phyloP scores from a whole-genome alignment of 495 filamentous ascomycete species.

The Pseudomonodictys pantanalensis region DNA sequence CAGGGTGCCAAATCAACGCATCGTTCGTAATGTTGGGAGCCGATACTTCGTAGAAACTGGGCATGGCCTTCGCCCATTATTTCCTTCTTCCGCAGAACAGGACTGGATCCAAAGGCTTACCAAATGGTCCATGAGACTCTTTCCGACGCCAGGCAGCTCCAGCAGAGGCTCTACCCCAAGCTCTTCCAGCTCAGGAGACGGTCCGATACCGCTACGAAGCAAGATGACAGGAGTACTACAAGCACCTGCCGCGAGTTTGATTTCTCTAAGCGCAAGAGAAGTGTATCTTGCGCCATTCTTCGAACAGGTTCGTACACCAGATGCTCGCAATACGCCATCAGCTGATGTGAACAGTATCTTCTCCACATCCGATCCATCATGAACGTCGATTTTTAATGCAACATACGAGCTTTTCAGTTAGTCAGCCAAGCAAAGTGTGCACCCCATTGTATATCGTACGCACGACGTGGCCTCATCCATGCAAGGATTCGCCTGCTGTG shows the following conservation, averaged over 20 bases:
- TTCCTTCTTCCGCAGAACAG: not conserved
- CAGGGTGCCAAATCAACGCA: not conserved
- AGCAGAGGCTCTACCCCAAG: slow-evolving; percentile 9
- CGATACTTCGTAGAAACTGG: slow-evolving; percentile 52
- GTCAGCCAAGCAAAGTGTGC: not conserved
- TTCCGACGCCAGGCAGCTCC: slow-evolving; percentile 14
- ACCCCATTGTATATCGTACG: not conserved
- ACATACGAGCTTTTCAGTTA: not conserved
- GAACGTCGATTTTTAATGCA: not conserved
- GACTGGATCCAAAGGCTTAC: not conserved
- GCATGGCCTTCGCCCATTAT: slow-evolving; percentile 1
- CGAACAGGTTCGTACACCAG: not conserved
- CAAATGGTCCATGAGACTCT: slow-evolving; percentile 24
- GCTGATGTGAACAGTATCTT: not conserved
- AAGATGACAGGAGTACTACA: slow-evolving; percentile 8
- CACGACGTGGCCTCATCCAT: slow-evolving; percentile 5
- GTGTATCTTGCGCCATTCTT: not conserved
- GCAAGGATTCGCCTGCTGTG: slow-evolving; percentile 33
- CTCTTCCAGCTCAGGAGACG: not conserved
- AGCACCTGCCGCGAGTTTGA: slow-evolving; percentile 9
- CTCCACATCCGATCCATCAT: not conserved
- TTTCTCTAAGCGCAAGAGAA: slow-evolving; percentile 7
- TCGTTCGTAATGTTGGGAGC: slow-evolving; percentile 44
- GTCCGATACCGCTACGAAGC: slow-evolving; percentile 10
- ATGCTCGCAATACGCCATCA: not conserved